These are phyloP conservation scores for Rhizopogon sp. DNA, from an alignment of 768 basidiomycete genomes.

Conservation along the genomic window DNA sequence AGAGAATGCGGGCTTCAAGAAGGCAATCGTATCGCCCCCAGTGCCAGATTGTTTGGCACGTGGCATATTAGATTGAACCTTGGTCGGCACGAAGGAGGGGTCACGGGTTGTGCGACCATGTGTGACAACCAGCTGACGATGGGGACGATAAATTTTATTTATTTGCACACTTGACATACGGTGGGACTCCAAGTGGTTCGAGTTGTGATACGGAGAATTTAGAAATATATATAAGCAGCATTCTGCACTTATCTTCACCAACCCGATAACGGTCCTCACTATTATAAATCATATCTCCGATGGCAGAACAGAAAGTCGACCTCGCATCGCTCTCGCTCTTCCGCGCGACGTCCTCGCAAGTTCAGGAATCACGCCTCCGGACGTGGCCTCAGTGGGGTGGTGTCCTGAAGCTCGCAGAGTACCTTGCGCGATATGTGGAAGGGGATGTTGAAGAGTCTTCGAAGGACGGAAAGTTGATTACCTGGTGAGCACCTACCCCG, in stretches of 20 bases:
- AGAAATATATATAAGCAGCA: neutral
- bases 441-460: slow-evolving; percentile 40
- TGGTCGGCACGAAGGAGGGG: neutral
- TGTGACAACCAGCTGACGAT: neutral
- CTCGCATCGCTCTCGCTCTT: slow-evolving; percentile 36
- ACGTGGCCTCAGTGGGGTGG: slow-evolving; percentile 39
- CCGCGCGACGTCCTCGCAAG: slow-evolving; percentile 43
- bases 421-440: slow-evolving; percentile 34
- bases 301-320: slow-evolving; percentile 3
- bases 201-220: neutral
- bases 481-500: slow-evolving; percentile 35
- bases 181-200: neutral
- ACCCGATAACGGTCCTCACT: neutral
- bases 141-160: neutral
- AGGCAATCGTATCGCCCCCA: no score
- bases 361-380: slow-evolving; percentile 34
- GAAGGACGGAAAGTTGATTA: slow-evolving; percentile 38
- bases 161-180: neutral
- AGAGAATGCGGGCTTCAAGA: no score
- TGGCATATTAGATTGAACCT: neutral
- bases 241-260: neutral
- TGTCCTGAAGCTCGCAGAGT: slow-evolving; percentile 40
- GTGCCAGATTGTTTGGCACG: no score
- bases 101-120: neutral
- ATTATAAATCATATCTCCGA: neutral